phyloP scores from a whole-genome alignment of 2,329 filamentous ascomycete species.

The Furcasterigmium furcatum region DNA sequence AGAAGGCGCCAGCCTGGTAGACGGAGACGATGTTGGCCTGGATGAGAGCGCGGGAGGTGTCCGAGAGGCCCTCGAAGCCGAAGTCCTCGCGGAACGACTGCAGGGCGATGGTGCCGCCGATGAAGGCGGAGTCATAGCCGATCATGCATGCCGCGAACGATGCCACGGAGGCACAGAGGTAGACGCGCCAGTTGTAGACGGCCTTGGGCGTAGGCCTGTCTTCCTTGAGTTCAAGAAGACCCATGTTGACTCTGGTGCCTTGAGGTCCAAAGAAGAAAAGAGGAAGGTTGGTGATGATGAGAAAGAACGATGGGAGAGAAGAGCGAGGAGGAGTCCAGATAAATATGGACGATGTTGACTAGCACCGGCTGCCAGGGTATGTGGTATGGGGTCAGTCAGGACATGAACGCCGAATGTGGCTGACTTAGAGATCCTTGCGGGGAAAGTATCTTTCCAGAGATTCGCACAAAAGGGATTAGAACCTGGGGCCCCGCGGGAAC shows the following conservation, averaged over 20 bases:
- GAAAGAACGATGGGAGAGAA: neutral
- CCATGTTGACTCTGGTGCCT: conserved; percentile 26
- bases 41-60: conserved; percentile 50
- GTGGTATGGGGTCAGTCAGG: neutral
- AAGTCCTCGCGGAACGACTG: conserved; percentile 70
- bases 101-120: conserved; percentile 71
- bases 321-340: neutral
- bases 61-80: conserved; percentile 48
- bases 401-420: no score
- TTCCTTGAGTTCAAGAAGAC: conserved; percentile 48
- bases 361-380: neutral
- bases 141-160: conserved; percentile 57
- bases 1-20: conserved; percentile 82
- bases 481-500: neutral
- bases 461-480: neutral
- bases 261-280: neutral
- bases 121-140: conserved; percentile 70
- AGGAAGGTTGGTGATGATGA: neutral
- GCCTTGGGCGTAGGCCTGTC: conserved; percentile 53
- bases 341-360: neutral
- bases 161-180: conserved; percentile 48
- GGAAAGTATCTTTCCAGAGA: neutral
- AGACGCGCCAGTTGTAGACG: conserved; percentile 61
- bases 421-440: no score
- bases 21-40: conserved; percentile 76